These are phyloP conservation scores for Zygoascus ofunaensis DNA, from an alignment of 805 yeast genomes.

Conservation along the genomic window DNA sequence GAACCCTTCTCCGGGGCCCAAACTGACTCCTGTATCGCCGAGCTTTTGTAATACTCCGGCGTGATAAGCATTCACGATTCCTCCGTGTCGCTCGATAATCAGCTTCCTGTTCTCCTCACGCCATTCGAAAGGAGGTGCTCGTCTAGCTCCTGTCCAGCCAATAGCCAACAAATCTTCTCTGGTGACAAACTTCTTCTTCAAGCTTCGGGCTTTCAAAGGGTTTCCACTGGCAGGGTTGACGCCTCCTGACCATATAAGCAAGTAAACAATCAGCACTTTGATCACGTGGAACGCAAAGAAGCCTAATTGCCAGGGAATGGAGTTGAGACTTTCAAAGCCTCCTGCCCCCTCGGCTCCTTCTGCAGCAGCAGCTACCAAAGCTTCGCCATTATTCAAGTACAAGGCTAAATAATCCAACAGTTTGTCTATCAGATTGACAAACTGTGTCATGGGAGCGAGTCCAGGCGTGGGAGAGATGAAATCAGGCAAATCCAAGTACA, in stretches of 20 bases:
- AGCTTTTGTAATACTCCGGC: constrained; percentile 58
- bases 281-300: constrained; percentile 67
- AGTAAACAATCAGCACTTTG: constrained; percentile 49
- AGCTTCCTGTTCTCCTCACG: constrained; percentile 56
- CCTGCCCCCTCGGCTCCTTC: constrained; percentile 26
- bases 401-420: constrained; percentile 30
- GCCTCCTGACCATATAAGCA: constrained; percentile 56
- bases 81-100: constrained; percentile 57
- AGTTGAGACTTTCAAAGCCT: constrained; percentile 32
- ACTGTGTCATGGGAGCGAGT: constrained; percentile 59
- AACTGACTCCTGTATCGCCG: constrained; percentile 46
- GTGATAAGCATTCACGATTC: constrained; percentile 62
- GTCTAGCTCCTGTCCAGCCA: constrained; percentile 95
- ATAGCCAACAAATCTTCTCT: constrained; percentile 41
- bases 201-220: constrained; percentile 21
- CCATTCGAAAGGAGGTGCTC: constrained; percentile 61
- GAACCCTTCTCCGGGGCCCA: constrained; percentile 79
- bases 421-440: constrained; percentile 29
- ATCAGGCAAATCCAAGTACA: constrained; percentile 91
- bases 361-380: constrained; percentile 21
- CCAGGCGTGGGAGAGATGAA: constrained; percentile 89
- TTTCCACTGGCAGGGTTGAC: constrained; percentile 63
- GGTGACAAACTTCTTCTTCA: constrained; percentile 25
- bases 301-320: constrained; percentile 42
- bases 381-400: neutral